These are phyloP conservation scores for Fusarium sp. DNA, from an alignment of 2,329 filamentous ascomycete genomes.

Conservation along the genomic window DNA sequence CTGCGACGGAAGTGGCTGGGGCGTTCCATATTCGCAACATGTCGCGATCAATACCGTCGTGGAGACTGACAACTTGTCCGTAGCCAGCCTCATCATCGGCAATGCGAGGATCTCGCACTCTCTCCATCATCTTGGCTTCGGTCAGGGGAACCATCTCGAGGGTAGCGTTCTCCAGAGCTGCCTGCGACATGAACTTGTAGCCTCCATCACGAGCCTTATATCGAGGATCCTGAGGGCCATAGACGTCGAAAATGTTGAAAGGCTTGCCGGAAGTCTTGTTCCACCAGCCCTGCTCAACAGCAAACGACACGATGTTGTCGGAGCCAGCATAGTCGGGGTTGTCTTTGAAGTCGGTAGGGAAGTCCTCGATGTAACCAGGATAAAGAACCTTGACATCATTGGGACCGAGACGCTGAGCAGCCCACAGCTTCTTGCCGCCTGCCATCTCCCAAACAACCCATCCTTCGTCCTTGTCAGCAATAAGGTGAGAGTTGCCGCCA, in stretches of 20 bases:
- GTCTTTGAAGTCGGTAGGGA: conserved; percentile 25
- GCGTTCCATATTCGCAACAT: conserved; percentile 40
- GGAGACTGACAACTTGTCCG: conserved; percentile 37
- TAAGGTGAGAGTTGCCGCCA: conserved; percentile 39
- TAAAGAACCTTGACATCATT: conserved; percentile 40
- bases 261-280: conserved; percentile 30
- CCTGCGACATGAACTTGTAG: conserved; percentile 43
- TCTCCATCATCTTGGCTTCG: conserved; percentile 38
- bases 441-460: conserved; percentile 44
- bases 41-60: conserved; percentile 20
- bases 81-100: conserved; percentile 40
- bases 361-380: conserved; percentile 39
- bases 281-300: conserved; percentile 40
- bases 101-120: conserved; percentile 36
- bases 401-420: conserved; percentile 35
- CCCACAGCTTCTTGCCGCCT: conserved; percentile 38
- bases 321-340: conserved; percentile 30
- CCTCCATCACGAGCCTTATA: conserved; percentile 40
- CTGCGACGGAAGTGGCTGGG: conserved; percentile 27
- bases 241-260: conserved; percentile 39
- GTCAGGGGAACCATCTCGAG: conserved; percentile 37
- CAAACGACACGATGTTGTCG: conserved; percentile 38
- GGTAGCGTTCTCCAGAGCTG: conserved; percentile 33
- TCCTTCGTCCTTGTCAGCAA: conserved; percentile 39
- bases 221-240: conserved; percentile 34